phyloP scores from a whole-genome alignment of 176 grass and related monocot genomes.

The Tuctoria greenei region DNA sequence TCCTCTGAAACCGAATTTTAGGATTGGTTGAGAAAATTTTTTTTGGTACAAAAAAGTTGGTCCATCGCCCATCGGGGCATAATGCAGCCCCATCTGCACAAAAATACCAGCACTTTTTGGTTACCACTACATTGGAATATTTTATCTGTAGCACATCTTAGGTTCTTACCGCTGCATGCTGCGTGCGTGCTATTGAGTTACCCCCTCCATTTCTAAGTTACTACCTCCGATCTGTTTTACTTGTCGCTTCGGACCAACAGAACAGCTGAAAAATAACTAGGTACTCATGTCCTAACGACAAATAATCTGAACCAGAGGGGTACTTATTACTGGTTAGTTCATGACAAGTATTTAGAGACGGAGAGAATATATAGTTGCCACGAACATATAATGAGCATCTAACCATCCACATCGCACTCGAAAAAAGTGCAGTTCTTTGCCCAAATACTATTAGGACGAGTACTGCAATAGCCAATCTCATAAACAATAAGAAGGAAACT shows the following conservation, averaged over 20 bases:
- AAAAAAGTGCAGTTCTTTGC: background rate
- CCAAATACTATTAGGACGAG: background rate
- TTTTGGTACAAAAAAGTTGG: conserved; percentile 27
- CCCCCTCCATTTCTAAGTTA: no score
- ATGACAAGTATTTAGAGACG: no score
- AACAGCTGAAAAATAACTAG: no score
- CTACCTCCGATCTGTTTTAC: no score
- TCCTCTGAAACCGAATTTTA: conserved; percentile 10
- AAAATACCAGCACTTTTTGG: conserved; percentile 8
- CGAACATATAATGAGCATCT: conserved; percentile 2
- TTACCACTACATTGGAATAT: conserved; percentile 21
- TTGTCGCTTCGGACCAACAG: no score
- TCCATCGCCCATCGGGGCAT: conserved; percentile 18
- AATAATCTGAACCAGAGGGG: no score
- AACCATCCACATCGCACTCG: background rate
- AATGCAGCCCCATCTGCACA: conserved; percentile 34
- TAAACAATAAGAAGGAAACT: background rate
- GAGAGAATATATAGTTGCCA: conserved; percentile 13
- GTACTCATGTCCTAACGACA: no score
- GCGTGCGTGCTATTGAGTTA: background rate
- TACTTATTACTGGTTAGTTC: no score
- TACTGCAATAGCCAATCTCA: background rate
- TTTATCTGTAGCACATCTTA: conserved; percentile 10
- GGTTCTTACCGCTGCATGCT: background rate
- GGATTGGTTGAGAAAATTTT: background rate